Conservation (phyloP, 768 basidiomycete species). For the Omphalotus guepiniiformis region DNA sequence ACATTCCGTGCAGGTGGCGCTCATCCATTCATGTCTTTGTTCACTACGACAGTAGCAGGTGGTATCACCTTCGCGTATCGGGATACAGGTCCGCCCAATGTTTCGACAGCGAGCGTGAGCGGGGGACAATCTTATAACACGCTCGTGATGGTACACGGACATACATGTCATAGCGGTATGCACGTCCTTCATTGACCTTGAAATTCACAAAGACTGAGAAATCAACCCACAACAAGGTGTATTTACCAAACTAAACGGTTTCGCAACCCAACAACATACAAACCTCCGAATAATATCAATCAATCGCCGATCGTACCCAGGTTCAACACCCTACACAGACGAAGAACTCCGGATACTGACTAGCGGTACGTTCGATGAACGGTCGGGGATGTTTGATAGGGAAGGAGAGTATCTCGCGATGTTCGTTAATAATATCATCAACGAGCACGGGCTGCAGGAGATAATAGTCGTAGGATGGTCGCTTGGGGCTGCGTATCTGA, state of each 20-base stretch:
- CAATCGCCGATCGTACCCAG: conserved; percentile 31
- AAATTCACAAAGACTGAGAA: background rate
- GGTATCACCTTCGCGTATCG: no score
- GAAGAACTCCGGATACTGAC: conserved; percentile 18
- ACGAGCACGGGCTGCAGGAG: conserved; percentile 10
- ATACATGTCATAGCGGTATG: conserved; percentile 2
- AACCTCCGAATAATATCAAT: conserved; percentile 22
- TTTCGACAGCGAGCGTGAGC: no score
- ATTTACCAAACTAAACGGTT: no score
- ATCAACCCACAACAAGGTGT: no score
- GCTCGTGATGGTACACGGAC: conserved; percentile 2
- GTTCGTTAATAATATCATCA: conserved; percentile 23
- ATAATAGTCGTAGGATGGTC: conserved; percentile 27
- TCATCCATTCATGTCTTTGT: no score
- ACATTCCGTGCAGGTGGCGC: no score
- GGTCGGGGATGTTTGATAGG: conserved; percentile 16
- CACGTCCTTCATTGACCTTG: background rate
- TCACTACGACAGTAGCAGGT: no score
- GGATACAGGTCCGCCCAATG: no score
- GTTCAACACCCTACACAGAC: conserved; percentile 25
- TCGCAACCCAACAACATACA: background rate
- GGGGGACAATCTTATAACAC: no score
- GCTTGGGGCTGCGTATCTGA: conserved; percentile 21
- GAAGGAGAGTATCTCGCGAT: conserved; percentile 26
- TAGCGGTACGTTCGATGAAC: conserved; percentile 15